Conservation (phyloP, 2,329 filamentous ascomycete species). For the Verticillium dahliae region DNA sequence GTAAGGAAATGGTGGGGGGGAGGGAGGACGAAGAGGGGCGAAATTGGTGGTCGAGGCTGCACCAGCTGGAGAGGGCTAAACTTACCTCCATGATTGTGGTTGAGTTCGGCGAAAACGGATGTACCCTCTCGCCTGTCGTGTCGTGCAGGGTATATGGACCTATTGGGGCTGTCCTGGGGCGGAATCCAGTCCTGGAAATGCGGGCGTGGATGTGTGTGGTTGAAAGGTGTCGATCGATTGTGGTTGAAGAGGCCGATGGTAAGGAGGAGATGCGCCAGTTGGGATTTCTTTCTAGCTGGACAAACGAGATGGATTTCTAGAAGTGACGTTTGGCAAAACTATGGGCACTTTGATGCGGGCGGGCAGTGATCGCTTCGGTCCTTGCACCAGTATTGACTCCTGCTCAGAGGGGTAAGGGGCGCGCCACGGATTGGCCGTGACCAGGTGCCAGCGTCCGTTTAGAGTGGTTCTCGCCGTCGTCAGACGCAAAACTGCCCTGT, state of each 20-base stretch:
- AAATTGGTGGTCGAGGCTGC: conserved; percentile 6
- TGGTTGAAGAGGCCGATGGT: background rate
- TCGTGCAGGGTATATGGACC: background rate
- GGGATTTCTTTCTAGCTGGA: background rate
- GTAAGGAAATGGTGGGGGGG: conserved; percentile 6
- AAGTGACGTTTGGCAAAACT: background rate
- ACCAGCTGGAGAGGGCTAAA: conserved; percentile 11
- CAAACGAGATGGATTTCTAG: background rate
- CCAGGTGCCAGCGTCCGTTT: too few species aligned
- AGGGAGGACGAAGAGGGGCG: conserved; percentile 11
- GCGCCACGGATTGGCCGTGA: too few species aligned
- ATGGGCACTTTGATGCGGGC: background rate
- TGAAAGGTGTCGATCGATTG: background rate
- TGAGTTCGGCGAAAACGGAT: conserved; percentile 1
- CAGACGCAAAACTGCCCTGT: background rate
- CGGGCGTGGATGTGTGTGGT: background rate
- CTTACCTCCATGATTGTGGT: conserved; percentile 25
- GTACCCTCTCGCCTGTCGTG: background rate
- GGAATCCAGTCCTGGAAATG: background rate
- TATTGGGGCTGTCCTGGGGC: background rate
- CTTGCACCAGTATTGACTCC: background rate
- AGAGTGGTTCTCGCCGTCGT: background rate
- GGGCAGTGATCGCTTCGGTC: background rate
- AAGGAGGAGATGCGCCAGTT: background rate
- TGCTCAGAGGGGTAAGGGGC: background rate